A percentile compares a stretch with the other conserved stretches of the same genome.
These are phyloP conservation scores for Colletotrichum sp. DNA, from an alignment of 2,329 filamentous ascomycete genomes.

Conservation along the genomic window DNA sequence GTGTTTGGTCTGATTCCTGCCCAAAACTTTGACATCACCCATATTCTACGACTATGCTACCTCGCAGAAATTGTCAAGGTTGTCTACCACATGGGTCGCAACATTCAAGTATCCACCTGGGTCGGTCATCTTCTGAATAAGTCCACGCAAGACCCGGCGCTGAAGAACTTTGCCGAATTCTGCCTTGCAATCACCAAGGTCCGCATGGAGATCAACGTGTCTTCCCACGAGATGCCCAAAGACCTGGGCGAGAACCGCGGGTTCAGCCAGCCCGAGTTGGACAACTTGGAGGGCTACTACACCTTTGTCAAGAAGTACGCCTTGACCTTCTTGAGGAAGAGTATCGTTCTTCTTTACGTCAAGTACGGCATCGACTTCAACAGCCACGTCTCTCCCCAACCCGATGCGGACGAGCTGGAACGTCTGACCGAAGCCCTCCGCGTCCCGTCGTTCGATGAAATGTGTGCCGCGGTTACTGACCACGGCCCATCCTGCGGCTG, in stretches of 20 bases:
- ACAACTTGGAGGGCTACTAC: slow-evolving; percentile 60
- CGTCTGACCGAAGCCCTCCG: slow-evolving; percentile 79
- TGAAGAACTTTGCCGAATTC: slow-evolving; percentile 62
- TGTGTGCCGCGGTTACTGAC: slow-evolving; percentile 67
- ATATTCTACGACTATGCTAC: slow-evolving; percentile 86
- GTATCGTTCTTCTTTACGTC: slow-evolving; percentile 81
- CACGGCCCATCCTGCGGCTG: slow-evolving; percentile 51
- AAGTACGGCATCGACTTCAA: slow-evolving; percentile 90
- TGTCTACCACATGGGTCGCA: slow-evolving; percentile 63
- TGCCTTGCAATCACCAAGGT: slow-evolving; percentile 53
- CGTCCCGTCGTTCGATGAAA: slow-evolving; percentile 79
- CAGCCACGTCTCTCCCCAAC: slow-evolving; percentile 65
- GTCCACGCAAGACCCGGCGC: slow-evolving; percentile 47
- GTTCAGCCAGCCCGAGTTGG: slow-evolving; percentile 61
- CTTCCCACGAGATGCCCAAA: slow-evolving; percentile 32
- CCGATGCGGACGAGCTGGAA: slow-evolving; percentile 78
- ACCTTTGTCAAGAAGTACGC: slow-evolving; percentile 80
- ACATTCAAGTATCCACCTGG: slow-evolving; percentile 57
- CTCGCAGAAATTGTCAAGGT: slow-evolving; percentile 90
- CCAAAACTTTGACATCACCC: slow-evolving; percentile 74
- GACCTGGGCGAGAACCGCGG: slow-evolving; percentile 45
- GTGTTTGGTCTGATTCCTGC: slow-evolving; percentile 73
- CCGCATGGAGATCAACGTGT: slow-evolving; percentile 45
- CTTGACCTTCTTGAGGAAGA: slow-evolving; percentile 88
- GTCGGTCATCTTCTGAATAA: slow-evolving; percentile 48